These are phyloP conservation scores for Ustilago sp. DNA, from an alignment of 1,284 basidiomycete species.

Conservation along the genomic window DNA sequence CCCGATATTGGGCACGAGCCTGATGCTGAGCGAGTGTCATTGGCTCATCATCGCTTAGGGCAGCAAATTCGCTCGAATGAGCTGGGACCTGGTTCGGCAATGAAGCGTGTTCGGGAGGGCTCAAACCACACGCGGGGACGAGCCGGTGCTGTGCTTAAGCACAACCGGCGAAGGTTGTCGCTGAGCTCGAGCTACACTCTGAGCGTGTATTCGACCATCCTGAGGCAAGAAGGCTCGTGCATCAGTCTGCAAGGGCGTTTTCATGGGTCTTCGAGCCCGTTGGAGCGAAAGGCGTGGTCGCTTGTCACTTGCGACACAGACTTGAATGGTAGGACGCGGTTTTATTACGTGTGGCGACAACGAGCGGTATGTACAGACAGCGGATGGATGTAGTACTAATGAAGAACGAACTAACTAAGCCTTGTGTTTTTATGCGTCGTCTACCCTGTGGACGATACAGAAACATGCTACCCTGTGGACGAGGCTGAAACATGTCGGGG, in stretches of 20 bases:
- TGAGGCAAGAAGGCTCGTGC: background rate
- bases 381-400: too few species aligned
- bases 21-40: conserved; percentile 2
- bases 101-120: background rate
- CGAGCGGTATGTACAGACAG: too few species aligned
- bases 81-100: background rate
- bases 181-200: background rate
- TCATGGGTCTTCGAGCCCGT: background rate
- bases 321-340: too few species aligned
- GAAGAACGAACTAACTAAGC: too few species aligned
- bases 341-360: too few species aligned
- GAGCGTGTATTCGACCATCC: background rate
- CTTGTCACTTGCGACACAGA: too few species aligned
- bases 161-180: background rate
- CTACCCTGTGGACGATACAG: too few species aligned
- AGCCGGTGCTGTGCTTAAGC: background rate
- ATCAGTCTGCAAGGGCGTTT: background rate
- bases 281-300: too few species aligned
- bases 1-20: background rate
- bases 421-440: too few species aligned
- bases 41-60: background rate
- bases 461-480: too few species aligned
- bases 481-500: too few species aligned
- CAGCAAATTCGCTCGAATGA: background rate
- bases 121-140: background rate